A percentile compares a stretch with the other conserved stretches of the same genome.
Conservation (phyloP, 2,329 filamentous ascomycete species). For the Phialophora verrucosa region DNA sequence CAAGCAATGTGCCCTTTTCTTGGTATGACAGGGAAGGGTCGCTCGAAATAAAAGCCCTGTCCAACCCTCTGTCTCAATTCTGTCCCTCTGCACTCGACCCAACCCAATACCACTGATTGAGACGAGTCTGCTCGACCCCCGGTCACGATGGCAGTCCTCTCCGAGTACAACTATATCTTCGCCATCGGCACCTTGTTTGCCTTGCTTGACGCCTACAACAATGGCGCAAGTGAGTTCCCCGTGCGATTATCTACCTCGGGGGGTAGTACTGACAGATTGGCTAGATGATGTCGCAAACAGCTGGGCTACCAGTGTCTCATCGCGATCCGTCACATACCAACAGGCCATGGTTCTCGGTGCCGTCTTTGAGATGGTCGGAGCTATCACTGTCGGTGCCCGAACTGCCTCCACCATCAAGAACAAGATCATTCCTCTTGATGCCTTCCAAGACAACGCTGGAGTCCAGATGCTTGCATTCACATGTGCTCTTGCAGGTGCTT, state of each 20-base stretch:
- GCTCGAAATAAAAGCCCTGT: constrained; percentile 16
- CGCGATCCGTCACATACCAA: constrained; percentile 73
- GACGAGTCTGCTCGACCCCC: not conserved
- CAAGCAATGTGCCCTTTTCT: not conserved
- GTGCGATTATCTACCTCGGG: not conserved
- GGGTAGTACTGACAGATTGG: constrained; percentile 7
- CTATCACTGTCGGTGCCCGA: constrained; percentile 69
- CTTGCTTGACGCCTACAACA: constrained; percentile 78
- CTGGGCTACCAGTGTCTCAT: constrained; percentile 81
- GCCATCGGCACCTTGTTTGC: constrained; percentile 77
- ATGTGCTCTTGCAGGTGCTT: constrained; percentile 68
- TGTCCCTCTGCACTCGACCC: not conserved
- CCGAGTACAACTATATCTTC: constrained; percentile 71
- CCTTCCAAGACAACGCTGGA: constrained; percentile 66
- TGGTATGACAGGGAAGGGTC: not conserved
- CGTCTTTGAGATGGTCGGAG: constrained; percentile 71
- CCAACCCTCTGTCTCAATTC: not conserved
- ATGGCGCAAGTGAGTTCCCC: constrained; percentile 70
- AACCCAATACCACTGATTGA: not conserved
- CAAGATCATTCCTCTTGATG: constrained; percentile 67
- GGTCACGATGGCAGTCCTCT: constrained; percentile 25
- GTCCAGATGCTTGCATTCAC: constrained; percentile 73
- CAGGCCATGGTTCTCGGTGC: constrained; percentile 71
- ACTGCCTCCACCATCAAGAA: constrained; percentile 82
- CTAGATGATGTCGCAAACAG: constrained; percentile 82